Evolutionary conservation across 2,329 filamentous ascomycete genomes (phyloP).

Genomic region (Epichloe sp.): DNA sequence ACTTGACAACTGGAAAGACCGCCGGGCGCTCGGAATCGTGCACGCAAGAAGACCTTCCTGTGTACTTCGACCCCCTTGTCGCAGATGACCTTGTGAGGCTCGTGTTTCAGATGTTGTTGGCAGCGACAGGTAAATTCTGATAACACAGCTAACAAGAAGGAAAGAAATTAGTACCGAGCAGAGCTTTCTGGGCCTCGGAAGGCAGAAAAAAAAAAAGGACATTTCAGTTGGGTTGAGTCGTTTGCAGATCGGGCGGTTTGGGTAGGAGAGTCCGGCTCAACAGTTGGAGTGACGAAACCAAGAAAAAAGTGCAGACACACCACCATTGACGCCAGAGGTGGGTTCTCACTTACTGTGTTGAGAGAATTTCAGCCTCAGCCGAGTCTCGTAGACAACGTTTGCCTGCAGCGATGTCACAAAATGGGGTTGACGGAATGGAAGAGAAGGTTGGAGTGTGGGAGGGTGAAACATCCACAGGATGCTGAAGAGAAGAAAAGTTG

Average conservation of each 20-base stretch:
- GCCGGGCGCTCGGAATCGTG: background rate
- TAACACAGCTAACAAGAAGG: background rate
- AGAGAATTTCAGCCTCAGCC: background rate
- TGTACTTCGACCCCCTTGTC: slow-evolving; percentile 1
- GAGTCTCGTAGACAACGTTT: background rate
- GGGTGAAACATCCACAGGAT: slow-evolving; percentile 3
- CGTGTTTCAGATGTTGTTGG: slow-evolving; percentile 5
- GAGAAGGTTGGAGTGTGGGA: background rate
- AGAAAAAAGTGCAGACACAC: background rate
- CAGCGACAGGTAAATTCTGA: background rate
- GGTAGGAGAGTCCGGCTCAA: background rate
- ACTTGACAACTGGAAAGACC: background rate
- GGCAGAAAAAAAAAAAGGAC: background rate
- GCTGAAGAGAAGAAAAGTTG: background rate
- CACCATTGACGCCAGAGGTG: background rate
- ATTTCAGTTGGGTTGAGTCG: background rate
- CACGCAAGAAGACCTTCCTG: background rate
- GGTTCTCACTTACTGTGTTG: slow-evolving; percentile 1
- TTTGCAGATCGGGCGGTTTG: background rate
- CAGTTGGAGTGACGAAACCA: background rate
- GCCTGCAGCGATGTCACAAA: background rate
- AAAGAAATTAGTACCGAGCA: background rate
- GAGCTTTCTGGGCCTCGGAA: background rate
- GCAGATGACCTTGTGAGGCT: background rate
- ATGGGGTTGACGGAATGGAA: background rate